Conservation (phyloP, 2,329 filamentous ascomycete genomes). For the Metarhizium rileyi region DNA sequence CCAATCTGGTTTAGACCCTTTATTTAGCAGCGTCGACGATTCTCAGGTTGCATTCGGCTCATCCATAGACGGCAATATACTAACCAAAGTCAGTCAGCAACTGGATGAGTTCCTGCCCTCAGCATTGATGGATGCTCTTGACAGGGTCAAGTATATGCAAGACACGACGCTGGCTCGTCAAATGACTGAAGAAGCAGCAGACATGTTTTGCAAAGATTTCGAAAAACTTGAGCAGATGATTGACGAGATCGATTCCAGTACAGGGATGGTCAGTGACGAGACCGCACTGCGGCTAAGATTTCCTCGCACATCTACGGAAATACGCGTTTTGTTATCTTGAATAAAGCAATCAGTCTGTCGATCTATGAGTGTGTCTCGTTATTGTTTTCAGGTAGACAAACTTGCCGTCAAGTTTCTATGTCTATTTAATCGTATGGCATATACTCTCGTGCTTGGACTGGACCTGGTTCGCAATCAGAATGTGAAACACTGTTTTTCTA, state of each 20-base stretch:
- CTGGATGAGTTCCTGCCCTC: conserved; percentile 89
- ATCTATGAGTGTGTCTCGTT: neutral
- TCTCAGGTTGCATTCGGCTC: conserved; percentile 17
- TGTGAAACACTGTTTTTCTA: too few relatives aligned
- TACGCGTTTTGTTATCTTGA: conserved; percentile 47
- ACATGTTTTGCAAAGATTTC: conserved; percentile 79
- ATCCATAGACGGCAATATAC: conserved; percentile 37
- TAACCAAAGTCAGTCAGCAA: conserved; percentile 61
- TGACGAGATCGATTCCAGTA: conserved; percentile 28
- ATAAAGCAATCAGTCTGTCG: neutral
- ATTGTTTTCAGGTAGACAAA: neutral
- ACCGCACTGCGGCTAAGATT: conserved; percentile 30
- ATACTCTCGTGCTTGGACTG: too few relatives aligned
- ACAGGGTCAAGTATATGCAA: conserved; percentile 65
- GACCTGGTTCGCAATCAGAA: too few relatives aligned
- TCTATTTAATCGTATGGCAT: too few relatives aligned
- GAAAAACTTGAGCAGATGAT: conserved; percentile 47
- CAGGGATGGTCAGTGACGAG: conserved; percentile 16
- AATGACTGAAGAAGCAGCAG: conserved; percentile 74
- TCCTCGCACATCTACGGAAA: conserved; percentile 50
- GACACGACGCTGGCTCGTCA: conserved; percentile 62
- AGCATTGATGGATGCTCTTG: conserved; percentile 83
- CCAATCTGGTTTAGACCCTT: conserved; percentile 60
- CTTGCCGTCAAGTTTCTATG: neutral
- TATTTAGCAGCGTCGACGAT: conserved; percentile 42